Conservation (phyloP, 2,329 filamentous ascomycete genomes). For the Aspergillus transmontanensis region DNA sequence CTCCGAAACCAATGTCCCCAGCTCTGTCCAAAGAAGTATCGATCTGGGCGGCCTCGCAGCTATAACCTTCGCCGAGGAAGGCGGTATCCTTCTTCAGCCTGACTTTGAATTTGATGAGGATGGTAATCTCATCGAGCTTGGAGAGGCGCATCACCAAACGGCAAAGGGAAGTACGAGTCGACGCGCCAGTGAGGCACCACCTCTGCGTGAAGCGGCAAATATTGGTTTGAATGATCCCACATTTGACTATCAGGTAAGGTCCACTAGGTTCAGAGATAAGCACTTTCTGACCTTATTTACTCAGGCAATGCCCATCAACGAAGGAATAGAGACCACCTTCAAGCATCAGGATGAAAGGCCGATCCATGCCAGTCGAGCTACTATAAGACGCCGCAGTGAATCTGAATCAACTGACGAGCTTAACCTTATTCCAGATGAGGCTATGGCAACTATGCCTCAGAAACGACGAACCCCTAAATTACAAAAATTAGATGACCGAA, state of each 20-base stretch:
- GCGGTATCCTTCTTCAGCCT: constrained; percentile 53
- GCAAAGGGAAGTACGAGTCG: constrained; percentile 11
- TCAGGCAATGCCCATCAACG: constrained; percentile 31
- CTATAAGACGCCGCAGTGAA: neutral
- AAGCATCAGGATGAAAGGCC: neutral
- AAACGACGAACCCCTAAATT: constrained; percentile 39
- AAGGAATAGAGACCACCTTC: constrained; percentile 29
- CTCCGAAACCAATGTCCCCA: constrained; percentile 45
- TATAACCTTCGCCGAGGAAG: constrained; percentile 43
- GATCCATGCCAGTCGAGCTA: neutral
- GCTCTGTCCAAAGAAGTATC: constrained; percentile 35
- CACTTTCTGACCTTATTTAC: neutral
- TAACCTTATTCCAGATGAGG: neutral
- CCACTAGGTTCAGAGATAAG: neutral
- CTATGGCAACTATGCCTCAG: constrained; percentile 27
- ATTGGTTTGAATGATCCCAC: constrained; percentile 36
- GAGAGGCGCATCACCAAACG: constrained; percentile 10
- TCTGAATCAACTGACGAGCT: neutral
- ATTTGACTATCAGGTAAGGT: constrained; percentile 18
- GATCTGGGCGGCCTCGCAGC: constrained; percentile 29
- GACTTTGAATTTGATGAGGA: constrained; percentile 65
- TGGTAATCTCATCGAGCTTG: constrained; percentile 59
- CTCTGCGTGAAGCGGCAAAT: constrained; percentile 43
- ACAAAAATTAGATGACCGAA: constrained; percentile 52
- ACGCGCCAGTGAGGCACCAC: constrained; percentile 36